phyloP scores from a whole-genome alignment of 495 filamentous ascomycete species.

The Glarea lozoyensis region DNA sequence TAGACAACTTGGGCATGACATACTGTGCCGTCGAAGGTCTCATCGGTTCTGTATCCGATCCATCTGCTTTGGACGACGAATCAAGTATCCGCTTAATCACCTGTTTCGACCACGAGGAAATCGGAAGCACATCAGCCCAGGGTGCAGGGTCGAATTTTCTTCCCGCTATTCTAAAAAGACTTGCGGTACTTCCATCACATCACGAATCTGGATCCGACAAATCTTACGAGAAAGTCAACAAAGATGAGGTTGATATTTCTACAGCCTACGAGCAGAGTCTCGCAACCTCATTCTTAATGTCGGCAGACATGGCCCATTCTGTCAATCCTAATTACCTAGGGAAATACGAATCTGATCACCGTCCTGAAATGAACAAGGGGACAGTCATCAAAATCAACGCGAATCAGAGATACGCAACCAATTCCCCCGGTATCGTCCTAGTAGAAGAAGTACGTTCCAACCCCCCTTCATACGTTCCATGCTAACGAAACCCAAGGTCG shows the following conservation, averaged over 20 bases:
- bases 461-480: no score
- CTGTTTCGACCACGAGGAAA: conserved; percentile 96
- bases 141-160: conserved; percentile 90
- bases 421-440: conserved; percentile 88
- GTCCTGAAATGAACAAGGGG: conserved; percentile 92
- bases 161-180: conserved; percentile 76
- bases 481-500: no score
- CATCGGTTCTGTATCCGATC: conserved; percentile 63
- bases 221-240: conserved; percentile 43
- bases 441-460: conserved; percentile 86
- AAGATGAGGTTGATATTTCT: conserved; percentile 41
- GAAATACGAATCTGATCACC: conserved; percentile 87
- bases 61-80: conserved; percentile 60
- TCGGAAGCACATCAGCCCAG: conserved; percentile 84
- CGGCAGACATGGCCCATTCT: conserved; percentile 94
- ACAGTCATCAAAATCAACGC: conserved; percentile 97
- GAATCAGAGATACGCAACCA: conserved; percentile 92
- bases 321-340: conserved; percentile 87
- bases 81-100: conserved; percentile 77
- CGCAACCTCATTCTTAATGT: conserved; percentile 85
- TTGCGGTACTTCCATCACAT: conserved; percentile 63
- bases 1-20: conserved; percentile 94
- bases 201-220: conserved; percentile 31
- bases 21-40: conserved; percentile 78
- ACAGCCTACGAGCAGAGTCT: conserved; percentile 94